Evolutionary conservation across 805 yeast genomes (phyloP).

Genomic region (Hermanozyma aechmeae): DNA sequence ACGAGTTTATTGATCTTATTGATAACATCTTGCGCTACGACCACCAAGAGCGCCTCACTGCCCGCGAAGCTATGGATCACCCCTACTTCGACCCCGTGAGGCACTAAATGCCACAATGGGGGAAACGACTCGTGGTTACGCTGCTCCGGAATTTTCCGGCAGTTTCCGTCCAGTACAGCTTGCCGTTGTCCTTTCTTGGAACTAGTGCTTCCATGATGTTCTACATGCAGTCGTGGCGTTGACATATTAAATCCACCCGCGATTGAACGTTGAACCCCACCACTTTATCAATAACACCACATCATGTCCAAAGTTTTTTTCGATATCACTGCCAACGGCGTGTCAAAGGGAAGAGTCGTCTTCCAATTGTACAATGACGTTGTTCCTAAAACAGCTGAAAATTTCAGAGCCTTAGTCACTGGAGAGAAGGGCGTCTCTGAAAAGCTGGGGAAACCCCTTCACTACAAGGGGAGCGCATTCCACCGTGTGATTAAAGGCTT

Average conservation of each 20-base stretch:
- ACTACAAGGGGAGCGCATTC: conserved; percentile 79
- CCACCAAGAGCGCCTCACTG: conserved; percentile 82
- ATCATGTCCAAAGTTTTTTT: conserved; percentile 47
- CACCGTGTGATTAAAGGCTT: conserved; percentile 85
- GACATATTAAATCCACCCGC: no score
- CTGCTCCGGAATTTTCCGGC: no score
- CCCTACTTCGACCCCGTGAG: conserved; percentile 42
- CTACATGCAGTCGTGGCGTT: no score
- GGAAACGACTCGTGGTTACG: no score
- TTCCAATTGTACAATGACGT: conserved; percentile 65
- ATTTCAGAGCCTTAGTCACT: conserved; percentile 80
- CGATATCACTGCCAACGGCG: conserved; percentile 69
- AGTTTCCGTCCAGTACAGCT: no score
- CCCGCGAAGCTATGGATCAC: conserved; percentile 80
- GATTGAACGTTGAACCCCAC: no score
- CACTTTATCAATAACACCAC: no score
- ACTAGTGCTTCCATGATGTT: no score
- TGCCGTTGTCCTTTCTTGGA: no score
- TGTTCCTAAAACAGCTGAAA: conserved; percentile 85
- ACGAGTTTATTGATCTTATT: conserved; percentile 57
- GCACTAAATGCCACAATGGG: no score
- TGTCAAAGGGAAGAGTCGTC: conserved; percentile 63
- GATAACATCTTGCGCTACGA: conserved; percentile 72
- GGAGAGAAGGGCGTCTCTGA: conserved; percentile 72
- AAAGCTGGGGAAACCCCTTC: conserved; percentile 51